These are phyloP conservation scores for Macrolepiota dolichaula DNA, from an alignment of 768 basidiomycete genomes.

Conservation along the genomic window DNA sequence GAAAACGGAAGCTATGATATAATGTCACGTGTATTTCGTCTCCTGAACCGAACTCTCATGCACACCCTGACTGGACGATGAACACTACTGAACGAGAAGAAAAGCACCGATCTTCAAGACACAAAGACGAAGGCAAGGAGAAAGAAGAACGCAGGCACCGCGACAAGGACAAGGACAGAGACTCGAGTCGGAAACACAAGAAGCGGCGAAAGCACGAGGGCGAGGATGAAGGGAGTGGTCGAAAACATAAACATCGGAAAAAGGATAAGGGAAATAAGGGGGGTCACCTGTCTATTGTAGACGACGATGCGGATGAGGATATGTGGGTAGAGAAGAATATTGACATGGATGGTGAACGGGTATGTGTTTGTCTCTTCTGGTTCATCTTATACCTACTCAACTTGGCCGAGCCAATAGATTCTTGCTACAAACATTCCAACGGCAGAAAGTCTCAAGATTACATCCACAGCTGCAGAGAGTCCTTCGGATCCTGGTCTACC, in stretches of 20 bases:
- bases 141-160: conserved; percentile 30
- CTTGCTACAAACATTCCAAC: conserved; percentile 77
- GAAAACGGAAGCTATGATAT: conserved; percentile 12
- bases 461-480: conserved; percentile 50
- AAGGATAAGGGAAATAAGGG: conserved; percentile 37
- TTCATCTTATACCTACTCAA: conserved; percentile 4
- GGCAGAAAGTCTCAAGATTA: conserved; percentile 65
- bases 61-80: background rate
- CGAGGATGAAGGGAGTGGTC: conserved; percentile 25
- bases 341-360: conserved; percentile 71
- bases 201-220: conserved; percentile 53
- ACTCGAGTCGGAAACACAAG: conserved; percentile 45
- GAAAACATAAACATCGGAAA: conserved; percentile 38
- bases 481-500: conserved; percentile 48
- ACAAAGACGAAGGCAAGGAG: conserved; percentile 13
- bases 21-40: background rate
- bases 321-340: conserved; percentile 91
- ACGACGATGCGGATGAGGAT: conserved; percentile 73
- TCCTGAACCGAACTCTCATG: background rate
- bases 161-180: conserved; percentile 25
- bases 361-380: conserved; percentile 31
- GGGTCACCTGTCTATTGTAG: conserved; percentile 48
- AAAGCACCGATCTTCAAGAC: conserved; percentile 28
- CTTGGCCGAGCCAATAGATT: conserved; percentile 33
- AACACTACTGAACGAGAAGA: conserved; percentile 17